Base-by-base conservation (phyloP, 2,329 filamentous ascomycete genomes). In the Coniochaeta ligniaria region DNA sequence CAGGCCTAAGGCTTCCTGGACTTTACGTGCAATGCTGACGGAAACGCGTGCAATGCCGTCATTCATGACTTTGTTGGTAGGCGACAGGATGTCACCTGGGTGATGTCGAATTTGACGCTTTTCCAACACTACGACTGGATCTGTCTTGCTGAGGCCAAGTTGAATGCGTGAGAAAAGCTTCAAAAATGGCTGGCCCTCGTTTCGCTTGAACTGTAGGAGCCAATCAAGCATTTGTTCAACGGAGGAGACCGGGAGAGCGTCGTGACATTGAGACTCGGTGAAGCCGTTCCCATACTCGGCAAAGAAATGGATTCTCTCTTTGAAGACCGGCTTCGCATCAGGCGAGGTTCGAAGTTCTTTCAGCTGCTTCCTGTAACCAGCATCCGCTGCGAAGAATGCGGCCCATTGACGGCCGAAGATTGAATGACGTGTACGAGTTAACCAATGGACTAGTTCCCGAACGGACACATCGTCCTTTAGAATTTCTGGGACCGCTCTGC, bases 21-120 rank as follows among this genome's bases (percentile, higher is more conserved):
- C 77, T 47, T 75, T 74, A 1, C 72, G 69, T 0, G 84, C 86
- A 2, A 90, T 79, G 1, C 76, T 80, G 4, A 77, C 75, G 0
- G 90, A 93, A 65, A 92, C 87, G 2, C 74, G 74, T 0, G 80
- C 84, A 52, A 90, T 88, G 0, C 90, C 86, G 60, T 89, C 85
- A 54, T 87, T 88, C 85, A 89, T 88, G 0, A 82, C 77, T 8
- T 78, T 73, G 0, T 67, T 64, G 1, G 62, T 70, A 0, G 73
- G 73, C 0, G 80, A 81, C 0, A 69, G 47, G 2, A 83, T 65
- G 63, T 83, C 78, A 0, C 65, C 4, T 5, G 63, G 4, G 8
- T 64, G 65, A 36, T 77, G 71, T 22, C 64, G 66, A 41, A 88
- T 83, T 60, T 86, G 79, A 0, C 71, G 26, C 0, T 67, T 69